Percentiles rank a stretch among this genome's conserved stretches.
Conservation (phyloP, 192 early-diverging fungal species). For the Cladochytrium replicatum region DNA sequence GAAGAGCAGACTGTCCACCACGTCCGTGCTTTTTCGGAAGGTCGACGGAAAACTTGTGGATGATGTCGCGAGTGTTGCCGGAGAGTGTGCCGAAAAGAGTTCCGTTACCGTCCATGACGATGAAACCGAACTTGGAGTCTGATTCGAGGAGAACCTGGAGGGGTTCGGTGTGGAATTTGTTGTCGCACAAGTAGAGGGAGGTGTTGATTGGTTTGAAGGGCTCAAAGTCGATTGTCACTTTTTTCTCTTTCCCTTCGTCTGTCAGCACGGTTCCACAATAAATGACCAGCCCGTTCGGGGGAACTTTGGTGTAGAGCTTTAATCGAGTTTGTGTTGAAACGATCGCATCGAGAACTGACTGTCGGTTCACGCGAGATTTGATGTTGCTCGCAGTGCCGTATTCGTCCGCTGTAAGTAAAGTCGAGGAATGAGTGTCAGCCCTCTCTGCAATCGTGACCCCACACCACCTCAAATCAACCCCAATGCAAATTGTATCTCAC, state of each 20-base stretch:
- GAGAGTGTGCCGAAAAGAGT: conserved; percentile 87
- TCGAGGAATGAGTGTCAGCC: no score
- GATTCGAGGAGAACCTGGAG: conserved; percentile 83
- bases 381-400: conserved; percentile 99
- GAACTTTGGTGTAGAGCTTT: conserved; percentile 86
- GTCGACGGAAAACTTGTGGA: conserved; percentile 92
- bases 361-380: conserved; percentile 96
- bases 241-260: conserved; percentile 98
- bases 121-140: conserved; percentile 95
- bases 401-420: conserved; percentile 97
- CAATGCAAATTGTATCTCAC: no score
- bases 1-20: conserved; percentile 99
- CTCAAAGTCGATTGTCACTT: conserved; percentile 97
- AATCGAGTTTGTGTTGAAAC: conserved; percentile 94
- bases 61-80: conserved; percentile 87
- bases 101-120: conserved; percentile 98
- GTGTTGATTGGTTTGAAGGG: conserved; percentile 99
- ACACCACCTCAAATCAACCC: no score
- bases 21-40: conserved; percentile 99
- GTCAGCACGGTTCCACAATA: conserved; percentile 89
- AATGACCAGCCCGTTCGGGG: conserved; percentile 91
- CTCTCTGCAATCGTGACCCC: no score
- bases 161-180: conserved; percentile 97
- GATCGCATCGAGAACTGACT: conserved; percentile 94
- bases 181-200: conserved; percentile 95